These are phyloP conservation scores for Lachancea dasiensis DNA, from an alignment of 805 yeast species.

Conservation along the genomic window DNA sequence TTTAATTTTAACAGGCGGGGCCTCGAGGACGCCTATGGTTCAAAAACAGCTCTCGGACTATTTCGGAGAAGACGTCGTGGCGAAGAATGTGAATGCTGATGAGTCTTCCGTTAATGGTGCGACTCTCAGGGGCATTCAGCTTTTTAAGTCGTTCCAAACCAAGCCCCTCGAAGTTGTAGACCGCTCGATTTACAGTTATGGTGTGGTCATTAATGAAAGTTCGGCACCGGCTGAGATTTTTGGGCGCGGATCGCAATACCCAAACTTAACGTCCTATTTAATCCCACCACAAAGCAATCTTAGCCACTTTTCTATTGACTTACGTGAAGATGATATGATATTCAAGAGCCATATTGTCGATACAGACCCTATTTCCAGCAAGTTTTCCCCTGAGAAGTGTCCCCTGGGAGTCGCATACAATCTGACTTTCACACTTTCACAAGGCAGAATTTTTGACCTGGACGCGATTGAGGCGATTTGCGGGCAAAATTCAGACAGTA, in stretches of 20 bases:
- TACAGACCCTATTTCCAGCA: slow-evolving; percentile 25
- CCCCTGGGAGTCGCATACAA: slow-evolving; percentile 32
- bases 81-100: slow-evolving; percentile 90
- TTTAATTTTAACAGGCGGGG: slow-evolving; percentile 82
- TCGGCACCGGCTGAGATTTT: slow-evolving; percentile 37
- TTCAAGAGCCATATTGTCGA: slow-evolving; percentile 16
- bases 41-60: slow-evolving; percentile 52
- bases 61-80: slow-evolving; percentile 54
- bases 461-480: slow-evolving; percentile 43
- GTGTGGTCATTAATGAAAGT: slow-evolving; percentile 29
- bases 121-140: slow-evolving; percentile 71
- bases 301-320: slow-evolving; percentile 31
- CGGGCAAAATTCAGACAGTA: slow-evolving; percentile 18
- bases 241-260: slow-evolving; percentile 40
- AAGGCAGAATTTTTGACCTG: slow-evolving; percentile 46
- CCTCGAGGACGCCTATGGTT: slow-evolving; percentile 84
- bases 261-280: slow-evolving; percentile 27
- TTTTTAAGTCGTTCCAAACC: slow-evolving; percentile 62
- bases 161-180: slow-evolving; percentile 53
- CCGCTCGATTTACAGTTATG: slow-evolving; percentile 45
- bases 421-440: slow-evolving; percentile 41
- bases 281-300: slow-evolving; percentile 31
- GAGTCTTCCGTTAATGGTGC: slow-evolving; percentile 91
- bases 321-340: slow-evolving; percentile 25
- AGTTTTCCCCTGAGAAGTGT: slow-evolving; percentile 36